Evolutionary conservation across 306 rosid species (phyloP).

Genomic region (Comarum palustre): DNA sequence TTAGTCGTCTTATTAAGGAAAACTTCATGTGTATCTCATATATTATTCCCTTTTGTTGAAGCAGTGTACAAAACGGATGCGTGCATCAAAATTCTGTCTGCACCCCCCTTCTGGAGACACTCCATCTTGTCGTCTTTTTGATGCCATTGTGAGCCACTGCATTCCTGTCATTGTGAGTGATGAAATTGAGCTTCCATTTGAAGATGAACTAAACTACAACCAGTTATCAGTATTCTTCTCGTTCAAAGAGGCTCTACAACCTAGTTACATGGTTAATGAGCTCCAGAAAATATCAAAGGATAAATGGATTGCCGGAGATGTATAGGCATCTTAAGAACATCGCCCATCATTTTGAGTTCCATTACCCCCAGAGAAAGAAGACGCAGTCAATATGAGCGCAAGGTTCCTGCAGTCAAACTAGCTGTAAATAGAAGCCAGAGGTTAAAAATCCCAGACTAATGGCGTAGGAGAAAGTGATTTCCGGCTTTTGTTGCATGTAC

Average conservation of each 20-base stretch:
- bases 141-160: slow-evolving; percentile 96
- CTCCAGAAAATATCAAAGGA: slow-evolving; percentile 71
- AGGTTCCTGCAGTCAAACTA: slow-evolving; percentile 72
- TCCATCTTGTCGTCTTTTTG: slow-evolving; percentile 95
- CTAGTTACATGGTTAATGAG: slow-evolving; percentile 67
- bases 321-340: slow-evolving; percentile 69
- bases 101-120: slow-evolving; percentile 99
- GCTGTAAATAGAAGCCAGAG: slow-evolving; percentile 68
- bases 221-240: slow-evolving; percentile 83
- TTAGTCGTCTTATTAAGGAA: background rate
- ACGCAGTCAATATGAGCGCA: slow-evolving; percentile 87
- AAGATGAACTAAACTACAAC: slow-evolving; percentile 85
- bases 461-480: slow-evolving; percentile 59
- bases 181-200: slow-evolving; percentile 94
- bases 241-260: slow-evolving; percentile 77
- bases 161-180: slow-evolving; percentile 94
- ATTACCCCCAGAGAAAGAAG: slow-evolving; percentile 79
- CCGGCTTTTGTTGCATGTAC: slow-evolving; percentile 36
- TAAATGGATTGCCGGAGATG: slow-evolving; percentile 87
- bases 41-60: slow-evolving; percentile 14
- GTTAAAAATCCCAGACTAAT: slow-evolving; percentile 88
- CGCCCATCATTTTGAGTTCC: slow-evolving; percentile 81
- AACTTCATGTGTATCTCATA: slow-evolving; percentile 13
- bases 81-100: slow-evolving; percentile 85
- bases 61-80: slow-evolving; percentile 91